Evolutionary conservation across 495 filamentous ascomycete genomes (phyloP), one percentile per base, ranked within the genome.

Genomic region (Cairneyella variabilis): DNA sequence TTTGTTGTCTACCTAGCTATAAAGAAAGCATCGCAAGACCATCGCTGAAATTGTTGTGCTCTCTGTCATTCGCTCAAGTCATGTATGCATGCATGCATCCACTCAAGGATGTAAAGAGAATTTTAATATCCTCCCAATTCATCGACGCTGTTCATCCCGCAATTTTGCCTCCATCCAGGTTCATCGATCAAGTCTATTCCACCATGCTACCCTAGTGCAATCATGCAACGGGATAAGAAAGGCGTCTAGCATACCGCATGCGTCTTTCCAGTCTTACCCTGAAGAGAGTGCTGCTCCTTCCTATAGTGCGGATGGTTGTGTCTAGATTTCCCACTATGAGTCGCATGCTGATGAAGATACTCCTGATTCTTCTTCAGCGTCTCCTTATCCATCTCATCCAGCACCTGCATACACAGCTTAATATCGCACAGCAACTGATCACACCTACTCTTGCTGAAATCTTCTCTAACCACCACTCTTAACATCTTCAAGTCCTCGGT

Each of bases 221-320:
- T n/a, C n/a, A n/a, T n/a, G n/a, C n/a, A n/a, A n/a, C n/a, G n/a
- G n/a, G n/a, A n/a, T n/a, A n/a, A n/a, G n/a, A n/a, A 44, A 21
- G 21, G 23, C 23, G 30, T 27, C 26, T 84, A 93, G 71, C 90
- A 95, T 49, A 91, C 74, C 28, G 80, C 83, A 66, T 95, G 90
- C 11, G 90, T 89, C 81, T 96, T 96, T 40, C 89, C 89, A 49
- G 78, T 79, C 80, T 90, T 90, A 3, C 89, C 90, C 76, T 95
- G 89, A 68, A 96, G 67, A 28, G 83, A 88, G 68, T 96, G 90
- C 64, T 80, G 83, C 72, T 95, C 89, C 56, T 80, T 77, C 66
- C 82, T 72, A 66, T 85, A 92, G 39, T 81, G 70, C n/a, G 75
- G 67, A 60, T 89, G 88, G 39, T 74, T 82, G 22, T 83, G 77